These are phyloP conservation scores for Ophiostoma montium DNA, from an alignment of 2,329 filamentous ascomycete genomes.

Conservation along the genomic window DNA sequence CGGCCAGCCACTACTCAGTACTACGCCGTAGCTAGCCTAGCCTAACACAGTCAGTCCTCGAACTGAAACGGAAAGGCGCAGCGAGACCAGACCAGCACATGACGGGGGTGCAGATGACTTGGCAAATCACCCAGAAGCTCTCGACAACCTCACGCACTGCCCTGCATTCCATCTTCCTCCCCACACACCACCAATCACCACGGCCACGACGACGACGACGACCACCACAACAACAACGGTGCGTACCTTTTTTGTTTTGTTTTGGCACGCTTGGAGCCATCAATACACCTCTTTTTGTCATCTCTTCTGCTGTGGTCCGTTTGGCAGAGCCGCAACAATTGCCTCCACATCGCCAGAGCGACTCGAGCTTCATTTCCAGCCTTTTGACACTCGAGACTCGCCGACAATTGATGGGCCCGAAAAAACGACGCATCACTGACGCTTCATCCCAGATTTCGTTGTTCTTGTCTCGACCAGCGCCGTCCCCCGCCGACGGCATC, in stretches of 20 bases:
- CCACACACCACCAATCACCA: no score
- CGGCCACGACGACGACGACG: not conserved
- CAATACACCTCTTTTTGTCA: no score
- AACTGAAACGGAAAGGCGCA: not conserved
- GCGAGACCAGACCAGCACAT: not conserved
- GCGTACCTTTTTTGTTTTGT: not conserved
- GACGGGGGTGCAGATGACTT: not conserved
- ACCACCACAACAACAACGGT: not conserved
- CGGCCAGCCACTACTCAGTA: no score
- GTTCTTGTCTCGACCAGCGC: not conserved
- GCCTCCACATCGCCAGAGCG: not conserved
- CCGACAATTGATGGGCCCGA: no score
- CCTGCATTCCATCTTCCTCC: not conserved
- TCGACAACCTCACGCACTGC: not conserved
- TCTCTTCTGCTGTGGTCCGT: not conserved
- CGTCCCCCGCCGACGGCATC: not conserved
- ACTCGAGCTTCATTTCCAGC: not conserved
- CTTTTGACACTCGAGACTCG: not conserved
- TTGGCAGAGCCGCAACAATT: not conserved
- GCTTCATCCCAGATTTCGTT: not conserved
- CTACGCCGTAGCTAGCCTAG: no score
- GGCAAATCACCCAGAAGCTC: not conserved
- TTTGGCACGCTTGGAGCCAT: no score
- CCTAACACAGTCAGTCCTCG: not conserved
- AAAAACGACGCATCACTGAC: not conserved